Conservation (phyloP, 805 yeast species). For the Barnettozyma siamensis region DNA sequence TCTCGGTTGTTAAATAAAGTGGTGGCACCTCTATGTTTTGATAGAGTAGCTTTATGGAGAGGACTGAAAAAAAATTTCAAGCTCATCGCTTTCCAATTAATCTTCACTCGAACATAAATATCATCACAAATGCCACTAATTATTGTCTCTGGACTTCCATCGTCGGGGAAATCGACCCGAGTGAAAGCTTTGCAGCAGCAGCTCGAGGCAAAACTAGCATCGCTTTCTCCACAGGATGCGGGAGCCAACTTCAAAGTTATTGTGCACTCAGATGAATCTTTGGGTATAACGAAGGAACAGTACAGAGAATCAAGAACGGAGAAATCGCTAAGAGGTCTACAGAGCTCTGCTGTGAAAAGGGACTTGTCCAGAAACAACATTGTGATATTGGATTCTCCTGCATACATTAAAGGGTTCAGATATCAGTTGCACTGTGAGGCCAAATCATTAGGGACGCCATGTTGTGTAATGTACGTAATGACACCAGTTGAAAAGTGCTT, state of each 20-base stretch:
- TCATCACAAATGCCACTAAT: slow-evolving; percentile 72
- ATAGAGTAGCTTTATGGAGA: too few species aligned
- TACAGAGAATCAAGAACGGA: slow-evolving; percentile 73
- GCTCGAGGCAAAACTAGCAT: slow-evolving; percentile 42
- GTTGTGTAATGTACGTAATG: slow-evolving; percentile 76
- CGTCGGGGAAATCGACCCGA: slow-evolving; percentile 76
- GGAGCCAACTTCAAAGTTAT: slow-evolving; percentile 57
- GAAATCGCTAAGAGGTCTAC: slow-evolving; percentile 75
- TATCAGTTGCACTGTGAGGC: slow-evolving; percentile 94
- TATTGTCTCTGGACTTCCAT: slow-evolving; percentile 78
- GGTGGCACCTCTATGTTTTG: too few species aligned
- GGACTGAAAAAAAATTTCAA: not conserved
- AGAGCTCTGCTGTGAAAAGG: slow-evolving; percentile 84
- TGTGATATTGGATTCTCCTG: slow-evolving; percentile 79
- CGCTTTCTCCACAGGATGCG: slow-evolving; percentile 35
- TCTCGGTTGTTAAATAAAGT: too few species aligned
- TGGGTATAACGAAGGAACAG: slow-evolving; percentile 63
- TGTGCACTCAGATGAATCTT: slow-evolving; percentile 69
- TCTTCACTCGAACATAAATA: not conserved
- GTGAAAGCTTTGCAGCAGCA: slow-evolving; percentile 48
- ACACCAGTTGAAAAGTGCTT: slow-evolving; percentile 57
- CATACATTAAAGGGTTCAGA: slow-evolving; percentile 91
- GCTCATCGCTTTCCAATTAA: slow-evolving; percentile 1
- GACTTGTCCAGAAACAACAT: slow-evolving; percentile 62
- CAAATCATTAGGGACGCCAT: slow-evolving; percentile 73